phyloP scores from a whole-genome alignment of 1,284 basidiomycete genomes.

The Jaminaea rosea region DNA sequence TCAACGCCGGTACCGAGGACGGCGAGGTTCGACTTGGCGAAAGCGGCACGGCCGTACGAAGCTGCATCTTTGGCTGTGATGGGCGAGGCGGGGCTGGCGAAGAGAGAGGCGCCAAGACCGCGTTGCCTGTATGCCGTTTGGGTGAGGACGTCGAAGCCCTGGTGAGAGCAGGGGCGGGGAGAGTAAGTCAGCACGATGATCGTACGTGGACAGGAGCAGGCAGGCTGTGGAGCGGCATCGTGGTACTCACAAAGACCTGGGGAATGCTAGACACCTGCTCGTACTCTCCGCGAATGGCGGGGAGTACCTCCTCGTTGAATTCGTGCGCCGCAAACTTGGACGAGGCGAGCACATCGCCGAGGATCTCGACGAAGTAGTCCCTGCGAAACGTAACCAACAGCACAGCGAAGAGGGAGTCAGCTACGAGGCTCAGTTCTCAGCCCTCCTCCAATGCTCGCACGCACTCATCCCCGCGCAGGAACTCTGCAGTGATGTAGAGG shows the following conservation, averaged over 20 bases:
- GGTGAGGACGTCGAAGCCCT: slow-evolving; percentile 38
- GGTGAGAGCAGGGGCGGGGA: no score
- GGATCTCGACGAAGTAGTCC: slow-evolving; percentile 41
- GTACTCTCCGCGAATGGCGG: slow-evolving; percentile 33
- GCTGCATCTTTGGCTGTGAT: slow-evolving; percentile 26
- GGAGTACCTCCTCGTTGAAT: slow-evolving; percentile 43
- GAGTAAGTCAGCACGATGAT: no score
- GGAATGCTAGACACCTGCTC: slow-evolving; percentile 32
- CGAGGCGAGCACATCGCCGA: slow-evolving; percentile 38
- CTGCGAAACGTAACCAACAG: no score
- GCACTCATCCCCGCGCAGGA: slow-evolving; percentile 90
- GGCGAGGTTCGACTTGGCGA: slow-evolving; percentile 43
- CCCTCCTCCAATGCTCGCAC: slow-evolving; percentile 48
- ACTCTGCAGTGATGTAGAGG: slow-evolving; percentile 84
- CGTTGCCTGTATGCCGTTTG: slow-evolving; percentile 44
- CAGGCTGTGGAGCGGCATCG: no score
- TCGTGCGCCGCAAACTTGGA: slow-evolving; percentile 39
- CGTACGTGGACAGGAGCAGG: no score
- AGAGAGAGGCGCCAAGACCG: slow-evolving; percentile 40
- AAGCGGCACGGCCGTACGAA: slow-evolving; percentile 26
- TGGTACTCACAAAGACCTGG: slow-evolving; percentile 17
- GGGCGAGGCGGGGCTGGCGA: slow-evolving; percentile 36
- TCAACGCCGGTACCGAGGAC: slow-evolving; percentile 41
- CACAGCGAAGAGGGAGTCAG: no score
- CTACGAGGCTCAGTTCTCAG: neutral